phyloP scores from a whole-genome alignment of 192 early-diverging fungal genomes.

The Entomortierella chlamydospora region DNA sequence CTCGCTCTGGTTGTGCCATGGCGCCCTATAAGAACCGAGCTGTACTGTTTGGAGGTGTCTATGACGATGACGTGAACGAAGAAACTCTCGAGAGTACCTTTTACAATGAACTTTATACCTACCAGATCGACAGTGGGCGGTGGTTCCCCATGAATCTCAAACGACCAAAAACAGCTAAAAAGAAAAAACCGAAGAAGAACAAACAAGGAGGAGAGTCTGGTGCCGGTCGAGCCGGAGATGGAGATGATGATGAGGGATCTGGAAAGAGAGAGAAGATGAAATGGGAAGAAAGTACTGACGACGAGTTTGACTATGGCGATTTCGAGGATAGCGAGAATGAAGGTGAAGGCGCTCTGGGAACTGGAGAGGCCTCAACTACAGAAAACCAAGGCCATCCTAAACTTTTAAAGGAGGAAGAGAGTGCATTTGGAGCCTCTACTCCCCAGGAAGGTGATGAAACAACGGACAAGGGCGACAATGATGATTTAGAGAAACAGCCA shows the following conservation, averaged over 20 bases:
- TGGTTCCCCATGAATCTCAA: slow-evolving; percentile 71
- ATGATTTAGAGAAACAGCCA: neutral
- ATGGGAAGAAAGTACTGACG: slow-evolving; percentile 53
- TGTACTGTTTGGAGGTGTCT: slow-evolving; percentile 72
- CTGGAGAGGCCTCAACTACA: neutral
- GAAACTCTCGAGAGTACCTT: slow-evolving; percentile 71
- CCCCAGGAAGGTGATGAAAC: slow-evolving; percentile 3
- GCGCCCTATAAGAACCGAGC: slow-evolving; percentile 68
- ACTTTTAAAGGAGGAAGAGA: slow-evolving; percentile 7
- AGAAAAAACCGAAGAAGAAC: slow-evolving; percentile 54
- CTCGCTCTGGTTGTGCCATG: slow-evolving; percentile 63
- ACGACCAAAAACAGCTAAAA: slow-evolving; percentile 54
- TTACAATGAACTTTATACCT: slow-evolving; percentile 70
- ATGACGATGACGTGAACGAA: slow-evolving; percentile 72
- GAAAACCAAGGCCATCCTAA: neutral
- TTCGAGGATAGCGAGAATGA: slow-evolving; percentile 55
- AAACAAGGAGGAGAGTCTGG: slow-evolving; percentile 21
- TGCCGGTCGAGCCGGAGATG: neutral
- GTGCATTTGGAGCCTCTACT: slow-evolving; percentile 2
- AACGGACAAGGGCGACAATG: neutral
- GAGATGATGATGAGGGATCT: slow-evolving; percentile 29
- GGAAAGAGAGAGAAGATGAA: slow-evolving; percentile 52
- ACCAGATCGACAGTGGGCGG: slow-evolving; percentile 66
- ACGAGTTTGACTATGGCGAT: slow-evolving; percentile 55
- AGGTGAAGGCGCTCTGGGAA: slow-evolving; percentile 7